Percentiles rank a stretch among this genome's conserved stretches.
These are phyloP conservation scores for Rhizopogon vesiculosus DNA, from an alignment of 768 basidiomycete genomes.

Conservation along the genomic window DNA sequence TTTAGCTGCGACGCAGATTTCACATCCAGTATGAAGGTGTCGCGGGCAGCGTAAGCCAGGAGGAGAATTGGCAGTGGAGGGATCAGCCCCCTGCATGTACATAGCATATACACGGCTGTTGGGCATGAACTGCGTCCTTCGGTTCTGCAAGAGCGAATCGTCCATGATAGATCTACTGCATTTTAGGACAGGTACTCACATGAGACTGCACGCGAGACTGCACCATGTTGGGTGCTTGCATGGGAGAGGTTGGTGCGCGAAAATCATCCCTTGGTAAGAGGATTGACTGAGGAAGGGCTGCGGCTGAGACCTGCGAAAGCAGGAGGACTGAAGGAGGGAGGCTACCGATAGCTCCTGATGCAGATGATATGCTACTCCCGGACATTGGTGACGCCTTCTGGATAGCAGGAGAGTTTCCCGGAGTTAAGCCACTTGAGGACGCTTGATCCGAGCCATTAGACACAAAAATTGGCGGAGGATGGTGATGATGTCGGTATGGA, in stretches of 20 bases:
- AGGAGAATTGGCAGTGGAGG: slow-evolving; percentile 56
- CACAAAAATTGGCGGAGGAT: slow-evolving; percentile 30
- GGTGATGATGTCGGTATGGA: slow-evolving; percentile 29
- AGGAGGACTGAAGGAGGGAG: slow-evolving; percentile 23
- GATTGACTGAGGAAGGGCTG: slow-evolving; percentile 6
- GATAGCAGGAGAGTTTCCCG: slow-evolving; percentile 17
- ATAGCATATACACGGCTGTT: slow-evolving; percentile 41
- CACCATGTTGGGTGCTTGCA: neutral
- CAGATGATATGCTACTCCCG: slow-evolving; percentile 13
- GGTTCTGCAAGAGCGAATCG: neutral
- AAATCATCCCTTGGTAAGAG: slow-evolving; percentile 2
- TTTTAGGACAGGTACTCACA: neutral
- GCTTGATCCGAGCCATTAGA: slow-evolving; percentile 20
- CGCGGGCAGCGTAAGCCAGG: slow-evolving; percentile 65
- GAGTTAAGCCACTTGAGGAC: slow-evolving; percentile 18
- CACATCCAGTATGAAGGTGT: slow-evolving; percentile 68
- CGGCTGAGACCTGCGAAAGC: slow-evolving; percentile 26
- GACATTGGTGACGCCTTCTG: slow-evolving; percentile 20
- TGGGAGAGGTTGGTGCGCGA: neutral
- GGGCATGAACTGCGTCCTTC: slow-evolving; percentile 15
- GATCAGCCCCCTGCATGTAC: slow-evolving; percentile 60
- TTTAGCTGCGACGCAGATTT: slow-evolving; percentile 71
- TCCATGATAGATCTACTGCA: slow-evolving; percentile 5
- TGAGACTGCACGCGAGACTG: neutral
- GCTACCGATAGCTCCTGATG: slow-evolving; percentile 9